Percentiles rank a stretch among this genome's conserved stretches.
Evolutionary conservation across 2,329 filamentous ascomycete species (phyloP).

Genomic region (Seiridium cupressi): DNA sequence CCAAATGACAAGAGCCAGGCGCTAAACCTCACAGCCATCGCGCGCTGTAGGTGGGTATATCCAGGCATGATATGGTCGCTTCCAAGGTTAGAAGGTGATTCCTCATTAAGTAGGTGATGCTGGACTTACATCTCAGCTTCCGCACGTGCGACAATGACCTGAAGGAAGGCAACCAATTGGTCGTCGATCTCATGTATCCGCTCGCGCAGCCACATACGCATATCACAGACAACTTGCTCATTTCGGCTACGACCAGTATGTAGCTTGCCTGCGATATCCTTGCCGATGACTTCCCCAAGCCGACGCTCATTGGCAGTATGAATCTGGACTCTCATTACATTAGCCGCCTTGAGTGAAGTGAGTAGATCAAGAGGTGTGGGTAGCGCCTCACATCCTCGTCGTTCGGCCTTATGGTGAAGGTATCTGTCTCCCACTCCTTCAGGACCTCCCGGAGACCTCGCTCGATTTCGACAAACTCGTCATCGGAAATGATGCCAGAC

Average conservation of each 20-base stretch:
- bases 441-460: conserved; percentile 60
- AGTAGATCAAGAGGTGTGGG: conserved; percentile 10
- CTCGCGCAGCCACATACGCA: conserved; percentile 85
- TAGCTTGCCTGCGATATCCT: conserved; percentile 80
- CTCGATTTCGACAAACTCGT: conserved; percentile 75
- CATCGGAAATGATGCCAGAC: conserved; percentile 67
- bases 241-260: conserved; percentile 87
- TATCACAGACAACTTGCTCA: conserved; percentile 86
- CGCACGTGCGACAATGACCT: conserved; percentile 63
- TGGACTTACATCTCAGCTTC: conserved; percentile 56
- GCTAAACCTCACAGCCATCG: conserved; percentile 69
- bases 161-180: conserved; percentile 67
- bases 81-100: conserved; percentile 3
- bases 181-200: conserved; percentile 68
- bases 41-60: conserved; percentile 76
- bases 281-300: conserved; percentile 81
- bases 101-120: conserved; percentile 9
- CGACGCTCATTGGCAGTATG: conserved; percentile 40
- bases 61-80: conserved; percentile 68
- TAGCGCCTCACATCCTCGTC: conserved; percentile 25
- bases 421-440: conserved; percentile 51
- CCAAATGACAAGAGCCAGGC: conserved; percentile 73
- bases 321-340: conserved; percentile 11
- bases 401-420: conserved; percentile 47
- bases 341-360: conserved; percentile 11